Base-by-base conservation (phyloP, 768 basidiomycete species). In the Lepiota brunneoincarnata region DNA sequence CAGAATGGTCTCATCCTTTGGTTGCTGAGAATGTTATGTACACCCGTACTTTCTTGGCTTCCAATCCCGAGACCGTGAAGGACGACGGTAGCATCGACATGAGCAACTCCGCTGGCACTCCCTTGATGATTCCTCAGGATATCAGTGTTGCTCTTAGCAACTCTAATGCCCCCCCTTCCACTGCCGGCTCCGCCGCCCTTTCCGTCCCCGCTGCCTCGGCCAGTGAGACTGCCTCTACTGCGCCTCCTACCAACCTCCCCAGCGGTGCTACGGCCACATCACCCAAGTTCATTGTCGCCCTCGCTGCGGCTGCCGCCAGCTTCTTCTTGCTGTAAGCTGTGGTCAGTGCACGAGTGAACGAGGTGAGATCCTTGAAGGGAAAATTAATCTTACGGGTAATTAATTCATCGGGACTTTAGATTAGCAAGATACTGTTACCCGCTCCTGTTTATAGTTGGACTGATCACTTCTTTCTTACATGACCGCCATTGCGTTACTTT, bases 111-210 rank as follows among this genome's bases (percentile, higher is more conserved):
- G 68, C 66, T 51, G 64, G 59, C 59, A 78, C 74, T 36, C 79
- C 86, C 23, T 61, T 86, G 54, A 77, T 78, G 77, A 67, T 87
- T 56, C 87, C 87, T 58, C 66, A 73, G 51, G 86, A 89, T 63
- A 70, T 87, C 58, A 69, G 72, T 56, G 64, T 65, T 23, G 76
- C 75, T 54, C 68, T 80, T 48, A 72, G 67, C 65, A 72, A 66
- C 55, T 69, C 77, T 40, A 46, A 46, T 39, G 49, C 67, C 7
- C 45, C 74, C 6, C 58, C 66, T n/a, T 57, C 64, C 37, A 24
- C 65, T 24, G 47, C 68, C 12, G 59, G 66, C 10, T 49, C 66
- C 28, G 38, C 68, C 2, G 35, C 67, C 18, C 52, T 65, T 12
- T 21, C 70, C n/a, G 57, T 64, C 48, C 40, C 68, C 21, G 59